Base-by-base conservation (phyloP, 257 asterid species). In the Paulownia fortunei region DNA sequence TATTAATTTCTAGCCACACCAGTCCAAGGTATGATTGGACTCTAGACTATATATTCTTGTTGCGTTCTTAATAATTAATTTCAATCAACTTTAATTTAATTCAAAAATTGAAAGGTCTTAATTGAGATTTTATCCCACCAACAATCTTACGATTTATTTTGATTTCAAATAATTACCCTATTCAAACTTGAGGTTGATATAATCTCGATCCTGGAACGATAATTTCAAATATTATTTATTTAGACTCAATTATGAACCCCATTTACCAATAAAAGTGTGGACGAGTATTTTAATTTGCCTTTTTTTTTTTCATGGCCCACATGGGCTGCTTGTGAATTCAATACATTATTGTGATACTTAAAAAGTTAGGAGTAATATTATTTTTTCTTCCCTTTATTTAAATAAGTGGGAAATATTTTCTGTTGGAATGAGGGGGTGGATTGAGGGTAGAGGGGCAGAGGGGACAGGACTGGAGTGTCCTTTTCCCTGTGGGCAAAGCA, bases 381-480 rank as follows among this genome's bases (percentile, higher is more conserved):
- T n/a, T n/a, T n/a, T n/a, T n/a, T n/a, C n/a, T n/a, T n/a, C n/a
- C n/a, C n/a, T 61, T 61, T 4, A 6, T 27, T 27, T 12, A 26
- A 60, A 18, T 0, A 24, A 73, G 0, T 27, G 26, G 70, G 78
- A 81, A 81, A 81, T 75, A 62, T 27, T 69, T 69, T 76, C 63
- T 76, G 81, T 81, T 81, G 84, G 16, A 61, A 61, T 13, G 39
- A 44, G n/a, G n/a, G n/a, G n/a, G n/a, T n/a, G n/a, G 37, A 52
- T 46, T 23, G 58, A 41, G 4, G 21, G 8, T 18, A 13, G 23
- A 44, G 44, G 69, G 44, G 44, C 24, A 21, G 13, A 32, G 67
- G 72, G 72, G 80, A 36, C 41, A 37, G 16, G 41, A 37, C 41
- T 36, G 71, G 55, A 0, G 71, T 44, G 84, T 76, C 76, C 63